These are phyloP conservation scores for Nicotiana obtusifolia DNA, from an alignment of 257 asterid genomes.

Conservation along the genomic window DNA sequence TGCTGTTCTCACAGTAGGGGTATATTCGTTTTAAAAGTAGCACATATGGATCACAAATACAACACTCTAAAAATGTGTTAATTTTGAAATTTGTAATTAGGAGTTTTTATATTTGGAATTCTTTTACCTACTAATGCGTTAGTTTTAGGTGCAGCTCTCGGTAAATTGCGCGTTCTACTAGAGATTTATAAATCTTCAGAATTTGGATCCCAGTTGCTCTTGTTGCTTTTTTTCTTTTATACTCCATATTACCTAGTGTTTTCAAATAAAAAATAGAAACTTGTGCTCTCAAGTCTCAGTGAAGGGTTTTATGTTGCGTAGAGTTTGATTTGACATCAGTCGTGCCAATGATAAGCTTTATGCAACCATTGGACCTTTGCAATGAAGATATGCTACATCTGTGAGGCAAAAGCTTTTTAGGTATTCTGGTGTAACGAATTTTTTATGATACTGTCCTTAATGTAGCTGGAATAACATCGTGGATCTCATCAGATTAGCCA, in stretches of 20 bases:
- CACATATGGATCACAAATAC: background rate
- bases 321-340: background rate
- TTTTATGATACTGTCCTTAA: background rate
- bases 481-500: background rate
- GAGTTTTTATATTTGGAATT: no score
- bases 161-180: background rate
- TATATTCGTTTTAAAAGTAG: background rate
- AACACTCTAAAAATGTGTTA: background rate
- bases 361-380: background rate
- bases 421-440: background rate
- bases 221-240: background rate
- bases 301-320: background rate
- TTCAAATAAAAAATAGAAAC: background rate
- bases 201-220: background rate
- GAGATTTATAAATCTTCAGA: background rate
- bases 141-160: background rate
- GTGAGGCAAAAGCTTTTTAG: background rate
- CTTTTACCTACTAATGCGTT: no score
- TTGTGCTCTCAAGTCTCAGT: no score
- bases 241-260: background rate
- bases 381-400: no score
- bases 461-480: background rate
- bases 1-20: background rate
- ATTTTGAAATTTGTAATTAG: background rate
- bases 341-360: background rate